phyloP scores from a whole-genome alignment of 192 early-diverging fungal genomes.

The Geranomyces variabilis region DNA sequence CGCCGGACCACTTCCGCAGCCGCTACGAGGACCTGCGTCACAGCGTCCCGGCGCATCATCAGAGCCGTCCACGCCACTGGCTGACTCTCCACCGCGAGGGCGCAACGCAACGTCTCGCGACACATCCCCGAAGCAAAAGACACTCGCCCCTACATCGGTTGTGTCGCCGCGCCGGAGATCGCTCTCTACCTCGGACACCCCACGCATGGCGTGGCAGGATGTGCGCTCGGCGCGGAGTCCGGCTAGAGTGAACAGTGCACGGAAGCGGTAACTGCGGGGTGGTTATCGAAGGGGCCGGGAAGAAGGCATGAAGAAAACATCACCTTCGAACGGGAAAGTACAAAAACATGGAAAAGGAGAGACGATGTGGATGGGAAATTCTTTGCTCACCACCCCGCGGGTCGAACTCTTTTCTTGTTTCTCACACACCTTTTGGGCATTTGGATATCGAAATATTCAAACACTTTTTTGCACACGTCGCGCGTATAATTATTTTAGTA shows the following conservation, averaged over 20 bases:
- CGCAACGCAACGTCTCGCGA: slow-evolving; percentile 4
- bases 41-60: neutral
- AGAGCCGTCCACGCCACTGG: slow-evolving; percentile 10
- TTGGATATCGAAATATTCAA: no score
- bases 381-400: no score
- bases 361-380: no score
- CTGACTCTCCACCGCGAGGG: neutral
- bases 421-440: no score
- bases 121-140: slow-evolving; percentile 8
- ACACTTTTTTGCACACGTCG: no score
- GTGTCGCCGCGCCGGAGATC: slow-evolving; percentile 15
- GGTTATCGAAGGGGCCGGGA: no score
- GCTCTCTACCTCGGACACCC: slow-evolving; percentile 16
- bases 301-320: no score
- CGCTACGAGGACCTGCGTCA: neutral
- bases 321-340: no score
- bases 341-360: no score
- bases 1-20: neutral
- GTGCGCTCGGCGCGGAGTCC: slow-evolving; percentile 20
- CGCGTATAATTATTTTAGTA: no score
- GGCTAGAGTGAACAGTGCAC: slow-evolving; percentile 6
- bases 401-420: no score
- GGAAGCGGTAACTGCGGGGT: neutral
- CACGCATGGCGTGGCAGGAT: slow-evolving; percentile 16
- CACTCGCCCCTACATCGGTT: neutral